These are phyloP conservation scores for Neurospora sp. DNA, from an alignment of 2,329 filamentous ascomycete genomes.

Conservation along the genomic window DNA sequence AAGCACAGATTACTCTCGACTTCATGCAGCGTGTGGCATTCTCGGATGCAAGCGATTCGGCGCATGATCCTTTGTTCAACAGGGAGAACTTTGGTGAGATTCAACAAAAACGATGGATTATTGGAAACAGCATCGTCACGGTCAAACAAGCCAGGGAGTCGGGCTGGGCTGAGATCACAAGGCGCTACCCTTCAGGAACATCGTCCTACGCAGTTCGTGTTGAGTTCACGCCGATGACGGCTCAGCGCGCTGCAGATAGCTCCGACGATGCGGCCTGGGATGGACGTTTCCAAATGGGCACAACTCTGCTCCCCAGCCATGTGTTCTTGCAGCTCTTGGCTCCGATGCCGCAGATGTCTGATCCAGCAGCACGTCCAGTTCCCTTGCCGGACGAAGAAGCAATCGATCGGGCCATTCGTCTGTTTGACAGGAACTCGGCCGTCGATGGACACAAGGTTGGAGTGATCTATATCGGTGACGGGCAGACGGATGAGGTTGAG, in stretches of 20 bases:
- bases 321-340: slow-evolving; percentile 61
- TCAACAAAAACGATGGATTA: slow-evolving; percentile 58
- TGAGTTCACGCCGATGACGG: slow-evolving; percentile 37
- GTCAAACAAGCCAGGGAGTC: slow-evolving; percentile 59
- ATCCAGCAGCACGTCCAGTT: slow-evolving; percentile 56
- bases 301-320: slow-evolving; percentile 62
- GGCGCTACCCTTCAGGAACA: slow-evolving; percentile 60
- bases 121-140: slow-evolving; percentile 65
- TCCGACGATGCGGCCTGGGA: slow-evolving; percentile 39
- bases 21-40: slow-evolving; percentile 87
- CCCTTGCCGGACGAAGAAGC: slow-evolving; percentile 62
- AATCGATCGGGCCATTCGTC: slow-evolving; percentile 62
- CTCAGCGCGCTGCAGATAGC: slow-evolving; percentile 18
- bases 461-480: slow-evolving; percentile 84
- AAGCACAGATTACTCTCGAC: slow-evolving; percentile 86
- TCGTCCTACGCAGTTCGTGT: slow-evolving; percentile 51
- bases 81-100: slow-evolving; percentile 56
- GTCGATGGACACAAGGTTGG: slow-evolving; percentile 95
- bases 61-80: slow-evolving; percentile 55
- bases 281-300: slow-evolving; percentile 40
- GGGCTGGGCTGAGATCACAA: slow-evolving; percentile 62
- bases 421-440: slow-evolving; percentile 80
- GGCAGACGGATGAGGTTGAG: slow-evolving; percentile 71
- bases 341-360: slow-evolving; percentile 47
- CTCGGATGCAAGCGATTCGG: slow-evolving; percentile 73